Evolutionary conservation across 2,329 filamentous ascomycete genomes (phyloP), one percentile per base, ranked within the genome.

Genomic region (Thelonectria discophora): DNA sequence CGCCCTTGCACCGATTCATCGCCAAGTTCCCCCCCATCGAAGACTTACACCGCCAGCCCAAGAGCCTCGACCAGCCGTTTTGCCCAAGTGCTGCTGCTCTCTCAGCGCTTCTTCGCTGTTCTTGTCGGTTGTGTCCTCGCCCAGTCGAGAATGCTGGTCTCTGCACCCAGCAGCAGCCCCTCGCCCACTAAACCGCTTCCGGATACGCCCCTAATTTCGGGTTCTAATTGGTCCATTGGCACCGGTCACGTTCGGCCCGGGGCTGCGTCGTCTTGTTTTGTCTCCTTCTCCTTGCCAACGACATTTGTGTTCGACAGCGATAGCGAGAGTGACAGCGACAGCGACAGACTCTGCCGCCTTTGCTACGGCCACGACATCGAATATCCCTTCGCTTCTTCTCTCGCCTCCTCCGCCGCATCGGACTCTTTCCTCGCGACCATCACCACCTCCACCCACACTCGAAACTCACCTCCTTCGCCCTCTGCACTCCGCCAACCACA

Each of bases 111-210:
- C 8, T 10, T 30, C 8, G 27, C 27, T 24, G 43, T 20, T 46
- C 9, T 45, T 37, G 54, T 30, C 54, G 60, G 60, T 57, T 53
- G n/a, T 34, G 15, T 30, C 32, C 46, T 45, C 24, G 50, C 20
- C 39, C 17, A 32, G 62, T 60, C 45, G 65, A 65, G 65, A 45
- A 70, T 70, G 68, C 68, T 69, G 58, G 62, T 60, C 66, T 64
- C 50, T 34, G 53, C 42, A 53, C 43, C 48, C 48, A 61, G 34
- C 62, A 64, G 47, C 60, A 69, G 60, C 49, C 52, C 57, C 40
- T 60, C 51, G 27, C 32, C 63, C 67, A 32, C 56, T 60, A 60
- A 51, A 49, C 66, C 57, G 34, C 15, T 45, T 32, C 49, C 24
- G 47, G 56, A 48, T 57, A 42, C 55, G 58, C 54, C 64, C 59